A percentile compares a stretch with the other conserved stretches of the same genome.
Evolutionary conservation across 495 filamentous ascomycete species (phyloP).

Genomic region (Tricharina praecox): DNA sequence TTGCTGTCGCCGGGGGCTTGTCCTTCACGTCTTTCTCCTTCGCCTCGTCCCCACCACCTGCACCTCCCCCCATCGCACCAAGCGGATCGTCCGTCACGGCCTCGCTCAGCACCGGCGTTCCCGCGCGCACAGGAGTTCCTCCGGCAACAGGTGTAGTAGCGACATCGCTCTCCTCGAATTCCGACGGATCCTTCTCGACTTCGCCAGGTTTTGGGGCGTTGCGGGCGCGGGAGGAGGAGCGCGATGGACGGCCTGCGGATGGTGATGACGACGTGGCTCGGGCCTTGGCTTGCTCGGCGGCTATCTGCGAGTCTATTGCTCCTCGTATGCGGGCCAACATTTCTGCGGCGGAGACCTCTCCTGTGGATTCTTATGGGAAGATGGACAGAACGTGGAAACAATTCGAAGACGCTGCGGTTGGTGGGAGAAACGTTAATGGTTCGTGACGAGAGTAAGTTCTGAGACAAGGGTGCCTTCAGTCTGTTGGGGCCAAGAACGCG

Average conservation of each 20-base stretch:
- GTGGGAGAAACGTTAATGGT: no score
- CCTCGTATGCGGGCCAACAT: slow-evolving; percentile 24
- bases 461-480: no score
- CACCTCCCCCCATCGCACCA: slow-evolving; percentile 9
- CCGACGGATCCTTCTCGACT: slow-evolving; percentile 18
- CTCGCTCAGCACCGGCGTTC: slow-evolving; percentile 16
- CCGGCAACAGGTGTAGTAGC: slow-evolving; percentile 4
- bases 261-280: slow-evolving; percentile 8
- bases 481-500: no score
- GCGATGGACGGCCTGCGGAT: slow-evolving; percentile 4
- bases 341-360: neutral
- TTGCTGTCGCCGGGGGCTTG: no score
- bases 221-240: slow-evolving; percentile 7
- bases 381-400: no score
- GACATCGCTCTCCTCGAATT: slow-evolving; percentile 22
- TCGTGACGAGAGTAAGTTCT: no score
- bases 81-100: slow-evolving; percentile 18
- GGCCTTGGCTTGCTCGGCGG: slow-evolving; percentile 14
- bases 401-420: no score
- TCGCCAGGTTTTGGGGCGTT: neutral
- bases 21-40: slow-evolving; percentile 6
- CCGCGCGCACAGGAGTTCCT: slow-evolving; percentile 16
- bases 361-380: no score
- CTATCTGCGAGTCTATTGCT: slow-evolving; percentile 23
- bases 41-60: neutral